Conservation (phyloP, 208 protist species). For the Leishmania major region DNA sequence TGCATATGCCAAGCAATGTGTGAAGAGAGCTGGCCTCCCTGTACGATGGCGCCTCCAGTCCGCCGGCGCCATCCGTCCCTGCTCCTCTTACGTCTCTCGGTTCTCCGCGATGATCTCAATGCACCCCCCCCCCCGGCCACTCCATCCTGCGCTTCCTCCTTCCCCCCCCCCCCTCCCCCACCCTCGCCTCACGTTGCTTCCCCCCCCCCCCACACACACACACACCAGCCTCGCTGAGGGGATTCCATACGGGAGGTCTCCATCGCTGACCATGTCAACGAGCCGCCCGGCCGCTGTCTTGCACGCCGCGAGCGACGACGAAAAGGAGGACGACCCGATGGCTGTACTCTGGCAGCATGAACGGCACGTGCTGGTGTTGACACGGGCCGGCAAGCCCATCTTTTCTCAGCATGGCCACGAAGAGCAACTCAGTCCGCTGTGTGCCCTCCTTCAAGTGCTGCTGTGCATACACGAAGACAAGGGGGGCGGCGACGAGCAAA, state of each 20-base stretch:
- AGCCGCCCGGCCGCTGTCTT: background rate
- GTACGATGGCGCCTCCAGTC: background rate
- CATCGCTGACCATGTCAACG: background rate
- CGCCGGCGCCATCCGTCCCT: background rate
- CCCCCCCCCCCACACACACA: too few relatives aligned
- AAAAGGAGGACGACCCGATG: background rate
- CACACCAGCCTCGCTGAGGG: background rate
- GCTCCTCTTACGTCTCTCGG: too few relatives aligned
- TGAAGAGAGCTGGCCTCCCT: background rate
- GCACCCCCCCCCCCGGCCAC: background rate
- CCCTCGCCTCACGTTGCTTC: background rate
- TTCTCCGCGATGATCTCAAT: too few relatives aligned
- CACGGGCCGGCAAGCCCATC: constrained; percentile 83
- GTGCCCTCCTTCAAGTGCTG: constrained; percentile 74
- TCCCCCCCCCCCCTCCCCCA: background rate
- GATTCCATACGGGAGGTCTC: background rate
- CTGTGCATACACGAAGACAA: constrained; percentile 39
- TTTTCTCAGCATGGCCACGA: constrained; percentile 76
- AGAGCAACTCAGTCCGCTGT: constrained; percentile 54
- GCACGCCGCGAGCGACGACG: background rate
- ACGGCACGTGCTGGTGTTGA: constrained; percentile 88
- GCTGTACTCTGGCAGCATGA: constrained; percentile 39
- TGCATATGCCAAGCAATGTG: background rate
- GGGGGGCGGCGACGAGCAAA: background rate
- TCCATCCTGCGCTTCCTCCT: background rate